Evolutionary conservation across 768 basidiomycete species (phyloP).

Genomic region (Tricholoma furcatifolium): DNA sequence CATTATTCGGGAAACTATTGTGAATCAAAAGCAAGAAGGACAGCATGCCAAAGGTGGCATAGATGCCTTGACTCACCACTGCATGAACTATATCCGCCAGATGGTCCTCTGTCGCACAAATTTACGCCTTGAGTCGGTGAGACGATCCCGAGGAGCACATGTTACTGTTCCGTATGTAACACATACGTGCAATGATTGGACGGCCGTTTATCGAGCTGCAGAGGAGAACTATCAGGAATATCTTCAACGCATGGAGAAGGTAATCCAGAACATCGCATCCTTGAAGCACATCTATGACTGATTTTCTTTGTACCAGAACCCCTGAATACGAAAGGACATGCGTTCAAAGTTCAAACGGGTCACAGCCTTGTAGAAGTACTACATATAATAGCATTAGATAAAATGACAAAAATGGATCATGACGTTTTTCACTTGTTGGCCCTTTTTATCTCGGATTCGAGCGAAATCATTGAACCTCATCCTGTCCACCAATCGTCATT

Average conservation of each 20-base stretch:
- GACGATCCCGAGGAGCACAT: slow-evolving; percentile 2
- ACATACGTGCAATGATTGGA: slow-evolving; percentile 31
- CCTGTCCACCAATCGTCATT: neutral
- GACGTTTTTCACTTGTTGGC: too few relatives aligned
- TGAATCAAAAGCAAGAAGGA: neutral
- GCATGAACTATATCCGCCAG: slow-evolving; percentile 22
- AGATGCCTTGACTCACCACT: slow-evolving; percentile 16
- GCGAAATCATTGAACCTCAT: too few relatives aligned
- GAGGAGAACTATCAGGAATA: slow-evolving; percentile 24
- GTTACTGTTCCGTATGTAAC: slow-evolving; percentile 10
- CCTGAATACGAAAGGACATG: too few relatives aligned
- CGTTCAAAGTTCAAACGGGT: too few relatives aligned
- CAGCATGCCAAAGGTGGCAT: neutral
- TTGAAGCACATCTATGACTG: too few relatives aligned
- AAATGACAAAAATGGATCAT: too few relatives aligned
- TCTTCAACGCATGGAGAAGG: neutral
- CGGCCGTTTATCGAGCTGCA: slow-evolving; percentile 27
- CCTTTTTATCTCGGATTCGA: too few relatives aligned
- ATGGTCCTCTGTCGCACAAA: slow-evolving; percentile 16
- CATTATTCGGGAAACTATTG: slow-evolving; percentile 22
- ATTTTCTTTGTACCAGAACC: too few relatives aligned
- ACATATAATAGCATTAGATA: too few relatives aligned
- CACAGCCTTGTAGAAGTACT: too few relatives aligned
- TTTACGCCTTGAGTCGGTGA: slow-evolving; percentile 20
- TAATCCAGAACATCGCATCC: too few relatives aligned